Conservation (phyloP, 2,329 filamentous ascomycete genomes). For the Venturia nashicola region DNA sequence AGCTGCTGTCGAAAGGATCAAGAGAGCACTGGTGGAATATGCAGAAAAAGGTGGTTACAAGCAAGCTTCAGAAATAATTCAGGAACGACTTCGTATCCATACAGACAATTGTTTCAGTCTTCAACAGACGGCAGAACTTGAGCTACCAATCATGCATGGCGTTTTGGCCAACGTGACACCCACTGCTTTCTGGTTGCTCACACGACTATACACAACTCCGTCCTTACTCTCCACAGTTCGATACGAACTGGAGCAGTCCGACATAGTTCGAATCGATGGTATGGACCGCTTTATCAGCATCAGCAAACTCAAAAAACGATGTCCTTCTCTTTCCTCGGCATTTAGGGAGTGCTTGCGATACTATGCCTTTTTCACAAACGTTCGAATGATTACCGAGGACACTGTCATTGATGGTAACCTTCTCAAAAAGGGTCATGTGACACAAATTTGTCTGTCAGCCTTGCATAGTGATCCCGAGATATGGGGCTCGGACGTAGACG, state of each 20-base stretch:
- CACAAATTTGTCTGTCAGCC: constrained; percentile 33
- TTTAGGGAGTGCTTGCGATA: constrained; percentile 36
- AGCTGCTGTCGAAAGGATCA: background rate
- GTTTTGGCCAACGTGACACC: background rate
- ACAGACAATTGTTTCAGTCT: background rate
- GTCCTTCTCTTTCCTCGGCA: constrained; percentile 32
- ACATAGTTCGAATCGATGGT: background rate
- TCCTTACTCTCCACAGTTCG: background rate
- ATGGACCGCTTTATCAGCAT: background rate
- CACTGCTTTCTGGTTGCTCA: background rate
- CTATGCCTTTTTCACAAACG: constrained; percentile 25
- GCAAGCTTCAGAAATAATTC: background rate
- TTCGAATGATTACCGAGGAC: constrained; percentile 30
- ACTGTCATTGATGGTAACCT: constrained; percentile 30
- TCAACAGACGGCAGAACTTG: background rate
- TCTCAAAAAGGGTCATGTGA: constrained; percentile 29
- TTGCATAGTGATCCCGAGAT: constrained; percentile 29
- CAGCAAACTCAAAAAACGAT: constrained; percentile 21
- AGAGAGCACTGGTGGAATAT: background rate
- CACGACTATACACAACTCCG: background rate
- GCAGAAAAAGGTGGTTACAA: background rate
- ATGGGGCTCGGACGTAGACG: constrained; percentile 31
- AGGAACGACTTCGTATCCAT: background rate
- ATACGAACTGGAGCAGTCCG: background rate
- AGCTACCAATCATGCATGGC: background rate